Conservation (phyloP, 495 filamentous ascomycete genomes). For the Trichoderma virens region DNA sequence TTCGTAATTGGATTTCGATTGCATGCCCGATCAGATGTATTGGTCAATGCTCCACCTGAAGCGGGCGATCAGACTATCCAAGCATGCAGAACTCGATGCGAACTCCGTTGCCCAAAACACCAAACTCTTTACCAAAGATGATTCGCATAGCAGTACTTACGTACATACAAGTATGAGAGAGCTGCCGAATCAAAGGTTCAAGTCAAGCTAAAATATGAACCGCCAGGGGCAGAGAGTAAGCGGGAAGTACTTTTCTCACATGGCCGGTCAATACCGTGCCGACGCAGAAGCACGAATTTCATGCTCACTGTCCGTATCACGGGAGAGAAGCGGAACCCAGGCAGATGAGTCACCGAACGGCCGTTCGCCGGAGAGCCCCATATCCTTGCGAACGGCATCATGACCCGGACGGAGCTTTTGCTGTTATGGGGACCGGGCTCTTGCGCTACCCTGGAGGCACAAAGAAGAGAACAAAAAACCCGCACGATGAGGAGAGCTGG, state of each 20-base stretch:
- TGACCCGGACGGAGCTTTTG: background rate
- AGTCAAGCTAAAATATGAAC: background rate
- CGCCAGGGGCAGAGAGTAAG: conserved; percentile 5
- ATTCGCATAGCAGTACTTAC: background rate
- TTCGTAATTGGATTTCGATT: background rate
- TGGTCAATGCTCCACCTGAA: background rate
- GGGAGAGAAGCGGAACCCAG: conserved; percentile 8
- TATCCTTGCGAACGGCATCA: background rate
- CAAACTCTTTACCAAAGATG: background rate
- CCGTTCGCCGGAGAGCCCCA: conserved; percentile 6
- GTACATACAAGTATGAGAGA: background rate
- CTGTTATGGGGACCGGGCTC: background rate
- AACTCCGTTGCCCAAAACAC: background rate
- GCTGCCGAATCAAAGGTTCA: background rate
- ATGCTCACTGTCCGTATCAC: conserved; percentile 4
- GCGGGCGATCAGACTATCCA: conserved; percentile 1
- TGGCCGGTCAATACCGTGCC: background rate
- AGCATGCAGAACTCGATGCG: conserved; percentile 5
- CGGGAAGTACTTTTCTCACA: background rate
- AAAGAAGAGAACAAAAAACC: background rate
- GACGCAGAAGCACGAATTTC: conserved; percentile 6
- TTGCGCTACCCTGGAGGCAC: background rate
- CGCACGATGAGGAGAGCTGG: background rate
- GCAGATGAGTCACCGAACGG: background rate
- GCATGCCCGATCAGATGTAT: background rate